These are phyloP conservation scores for Anthoceros angustus DNA, from an alignment of 225 moss, liverwort and hornwort species.

Conservation along the genomic window DNA sequence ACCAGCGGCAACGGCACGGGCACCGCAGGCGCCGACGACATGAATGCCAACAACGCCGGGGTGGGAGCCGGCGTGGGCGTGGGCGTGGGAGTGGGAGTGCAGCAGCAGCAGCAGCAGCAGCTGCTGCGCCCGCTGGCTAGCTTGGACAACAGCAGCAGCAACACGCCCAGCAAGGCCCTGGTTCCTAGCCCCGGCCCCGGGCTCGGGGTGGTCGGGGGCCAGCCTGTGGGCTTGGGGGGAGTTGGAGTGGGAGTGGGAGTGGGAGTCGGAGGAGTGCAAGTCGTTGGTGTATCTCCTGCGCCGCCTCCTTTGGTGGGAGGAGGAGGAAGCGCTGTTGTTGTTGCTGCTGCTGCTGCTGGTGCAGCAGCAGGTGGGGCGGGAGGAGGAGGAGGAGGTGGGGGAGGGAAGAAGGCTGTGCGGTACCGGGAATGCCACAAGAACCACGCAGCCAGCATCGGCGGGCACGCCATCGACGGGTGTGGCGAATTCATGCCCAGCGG, in stretches of 20 bases:
- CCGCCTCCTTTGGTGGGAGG: no score
- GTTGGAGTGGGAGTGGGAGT: constrained; percentile 23
- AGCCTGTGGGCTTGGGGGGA: constrained; percentile 44
- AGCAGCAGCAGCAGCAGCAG: neutral
- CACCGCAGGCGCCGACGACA: constrained; percentile 71
- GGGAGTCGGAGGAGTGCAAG: no score
- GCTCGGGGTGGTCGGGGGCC: constrained; percentile 4
- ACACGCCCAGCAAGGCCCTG: neutral
- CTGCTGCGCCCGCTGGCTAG: neutral
- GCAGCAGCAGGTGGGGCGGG: no score
- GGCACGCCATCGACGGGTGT: constrained; percentile 95
- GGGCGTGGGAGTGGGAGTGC: no score
- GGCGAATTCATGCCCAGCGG: constrained; percentile 98
- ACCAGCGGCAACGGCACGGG: constrained; percentile 61
- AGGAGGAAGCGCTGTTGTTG: no score
- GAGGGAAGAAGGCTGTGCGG: constrained; percentile 49
- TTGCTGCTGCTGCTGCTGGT: no score
- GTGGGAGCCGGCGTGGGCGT: neutral
- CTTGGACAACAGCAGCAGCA: neutral
- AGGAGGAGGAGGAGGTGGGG: no score
- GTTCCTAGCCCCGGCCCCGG: neutral
- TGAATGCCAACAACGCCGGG: neutral
- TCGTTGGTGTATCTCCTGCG: no score
- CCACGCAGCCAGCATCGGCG: constrained; percentile 83
- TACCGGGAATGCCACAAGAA: constrained; percentile 97